Base-by-base conservation (phyloP, 805 yeast species). In the Zygosaccharomyces bisporus region DNA sequence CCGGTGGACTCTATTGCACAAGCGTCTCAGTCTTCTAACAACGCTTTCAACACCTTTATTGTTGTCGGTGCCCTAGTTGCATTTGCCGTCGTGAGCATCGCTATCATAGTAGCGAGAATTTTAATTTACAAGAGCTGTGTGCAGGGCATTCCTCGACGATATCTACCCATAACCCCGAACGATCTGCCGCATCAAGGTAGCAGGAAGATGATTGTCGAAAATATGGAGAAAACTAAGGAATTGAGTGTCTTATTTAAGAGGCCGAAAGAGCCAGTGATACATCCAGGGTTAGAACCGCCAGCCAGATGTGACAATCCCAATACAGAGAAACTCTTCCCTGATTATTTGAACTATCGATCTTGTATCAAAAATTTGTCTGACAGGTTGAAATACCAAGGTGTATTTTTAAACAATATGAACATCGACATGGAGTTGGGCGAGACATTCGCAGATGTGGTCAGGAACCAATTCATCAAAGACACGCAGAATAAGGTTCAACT, bases 21-120 rank as follows among this genome's bases (percentile, higher is more conserved):
- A 56, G 76, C 81, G 4, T 70, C 79, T 2, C 69, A 70, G 6
- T 66, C 78, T 3, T 65, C 72, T 9, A 76, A 77, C 47, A 78
- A 85, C 54, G 93, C 86, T 1, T 70, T 86, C 60, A 87, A 89
- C 60, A 78, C 91, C 3, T 82, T 90, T 50, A 86, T 90, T 47
- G 86, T 89, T 16, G 79, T 86, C 6, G 76, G 80, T 35, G 87
- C 84, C 5, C 73, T 86, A 55, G 86, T 80, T 2, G 65, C 79
- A 1, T 79, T 86, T 50, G 68, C 80, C 1, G 46, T 83, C 0
- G 53, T 75, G 5, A 65, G 80, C 3, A 50, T 80, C 0, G 49
- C 78, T 1, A 60, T 85, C 14, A 77, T 80, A 51, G 65, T 83
- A 16, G 67, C 77, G 30, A 72, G 98, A 44, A 67, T 87, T 6